Conservation (phyloP, 306 rosid species). For the Trifolium fragiferum region DNA sequence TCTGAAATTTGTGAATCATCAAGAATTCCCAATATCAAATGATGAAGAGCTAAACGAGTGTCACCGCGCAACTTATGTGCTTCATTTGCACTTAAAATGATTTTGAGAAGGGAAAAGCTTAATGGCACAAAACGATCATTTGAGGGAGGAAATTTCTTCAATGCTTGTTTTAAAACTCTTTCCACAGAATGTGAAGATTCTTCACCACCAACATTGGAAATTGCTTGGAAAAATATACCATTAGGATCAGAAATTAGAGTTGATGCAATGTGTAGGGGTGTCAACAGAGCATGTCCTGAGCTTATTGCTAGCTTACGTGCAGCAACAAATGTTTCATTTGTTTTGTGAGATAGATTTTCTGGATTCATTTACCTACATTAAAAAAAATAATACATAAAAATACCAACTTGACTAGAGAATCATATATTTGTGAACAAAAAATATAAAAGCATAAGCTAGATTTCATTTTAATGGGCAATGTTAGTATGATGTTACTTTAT, state of each 20-base stretch:
- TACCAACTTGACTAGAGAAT: too few species aligned
- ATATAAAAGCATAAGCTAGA: too few species aligned
- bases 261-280: not conserved
- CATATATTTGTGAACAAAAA: too few species aligned
- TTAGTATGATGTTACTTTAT: too few species aligned
- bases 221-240: not conserved
- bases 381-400: too few species aligned
- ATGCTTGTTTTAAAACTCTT: too few species aligned
- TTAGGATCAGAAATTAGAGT: not conserved
- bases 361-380: not conserved
- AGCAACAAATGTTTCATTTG: not conserved
- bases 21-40: conserved; percentile 75
- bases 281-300: not conserved
- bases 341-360: not conserved
- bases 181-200: not conserved
- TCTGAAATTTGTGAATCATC: conserved; percentile 86
- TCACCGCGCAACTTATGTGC: not conserved
- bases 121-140: too few species aligned
- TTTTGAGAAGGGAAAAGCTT: too few species aligned
- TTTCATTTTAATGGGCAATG: too few species aligned
- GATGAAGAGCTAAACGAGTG: conserved; percentile 21
- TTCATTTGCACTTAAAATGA: not conserved
- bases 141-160: too few species aligned
- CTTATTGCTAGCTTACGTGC: not conserved
- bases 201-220: not conserved